A percentile compares a stretch with the other conserved stretches of the same genome.
phyloP scores from a whole-genome alignment of 768 basidiomycete species.

The Suillus subluteus region DNA sequence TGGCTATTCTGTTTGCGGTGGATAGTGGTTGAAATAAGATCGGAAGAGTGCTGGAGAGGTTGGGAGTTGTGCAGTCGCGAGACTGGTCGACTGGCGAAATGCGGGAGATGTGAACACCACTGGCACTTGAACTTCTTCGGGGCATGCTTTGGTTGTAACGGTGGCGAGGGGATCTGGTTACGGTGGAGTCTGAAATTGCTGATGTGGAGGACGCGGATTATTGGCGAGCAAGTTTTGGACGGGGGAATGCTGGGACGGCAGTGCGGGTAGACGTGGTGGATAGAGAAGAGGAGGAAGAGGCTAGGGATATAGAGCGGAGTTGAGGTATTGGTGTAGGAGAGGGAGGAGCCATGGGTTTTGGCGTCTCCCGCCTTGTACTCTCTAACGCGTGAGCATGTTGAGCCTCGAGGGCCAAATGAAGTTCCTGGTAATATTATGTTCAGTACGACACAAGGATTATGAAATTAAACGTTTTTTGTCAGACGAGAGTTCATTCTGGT shows the following conservation, averaged over 20 bases:
- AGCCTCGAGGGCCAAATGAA: conserved; percentile 29
- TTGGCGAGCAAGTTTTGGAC: conserved; percentile 19
- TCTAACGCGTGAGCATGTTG: conserved; percentile 40
- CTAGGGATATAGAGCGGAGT: too few species aligned
- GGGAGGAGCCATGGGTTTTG: too few species aligned
- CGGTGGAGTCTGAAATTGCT: conserved; percentile 26
- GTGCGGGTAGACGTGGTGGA: conserved; percentile 78
- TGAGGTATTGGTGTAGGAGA: too few species aligned
- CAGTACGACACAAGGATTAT: conserved; percentile 5
- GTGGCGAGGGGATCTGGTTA: conserved; percentile 22
- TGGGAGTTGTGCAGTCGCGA: conserved; percentile 16
- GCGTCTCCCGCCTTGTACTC: background rate
- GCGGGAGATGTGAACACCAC: conserved; percentile 18
- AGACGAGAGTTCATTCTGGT: conserved; percentile 65
- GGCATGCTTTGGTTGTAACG: conserved; percentile 16
- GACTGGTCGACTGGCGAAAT: conserved; percentile 12
- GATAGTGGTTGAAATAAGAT: too few species aligned
- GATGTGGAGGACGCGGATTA: conserved; percentile 27
- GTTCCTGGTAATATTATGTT: background rate
- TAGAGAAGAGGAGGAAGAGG: conserved; percentile 65
- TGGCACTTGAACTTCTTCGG: conserved; percentile 18
- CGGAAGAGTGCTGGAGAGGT: too few species aligned
- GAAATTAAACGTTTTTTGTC: conserved; percentile 41
- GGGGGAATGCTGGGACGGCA: conserved; percentile 50
- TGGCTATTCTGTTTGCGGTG: too few species aligned